phyloP scores from a whole-genome alignment of 805 yeast species.

The Metschnikowia peoriensis region DNA sequence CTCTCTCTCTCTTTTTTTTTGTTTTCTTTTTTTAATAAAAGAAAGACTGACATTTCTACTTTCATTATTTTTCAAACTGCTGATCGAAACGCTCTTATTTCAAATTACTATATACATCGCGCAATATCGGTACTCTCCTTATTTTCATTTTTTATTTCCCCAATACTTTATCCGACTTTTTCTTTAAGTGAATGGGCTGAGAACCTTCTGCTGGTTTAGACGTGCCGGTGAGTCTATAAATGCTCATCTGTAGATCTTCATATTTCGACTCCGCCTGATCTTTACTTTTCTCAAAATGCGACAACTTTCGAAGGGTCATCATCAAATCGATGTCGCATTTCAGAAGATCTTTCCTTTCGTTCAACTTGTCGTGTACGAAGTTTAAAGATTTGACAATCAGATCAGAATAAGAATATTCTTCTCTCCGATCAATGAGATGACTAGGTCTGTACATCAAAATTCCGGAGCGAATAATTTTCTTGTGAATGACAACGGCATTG shows the following conservation, averaged over 20 bases:
- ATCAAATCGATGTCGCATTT: constrained; percentile 20
- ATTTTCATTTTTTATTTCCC: no score
- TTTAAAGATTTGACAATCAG: constrained; percentile 23
- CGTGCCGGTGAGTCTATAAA: constrained; percentile 3
- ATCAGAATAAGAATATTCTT: constrained; percentile 17
- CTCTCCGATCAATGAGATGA: constrained; percentile 19
- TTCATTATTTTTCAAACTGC: not conserved
- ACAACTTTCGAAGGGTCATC: constrained; percentile 19
- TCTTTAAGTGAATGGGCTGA: no score
- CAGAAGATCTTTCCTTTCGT: constrained; percentile 15
- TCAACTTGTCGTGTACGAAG: constrained; percentile 23
- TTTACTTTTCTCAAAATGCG: constrained; percentile 7
- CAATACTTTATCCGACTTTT: no score
- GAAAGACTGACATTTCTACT: no score
- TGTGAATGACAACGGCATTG: constrained; percentile 23
- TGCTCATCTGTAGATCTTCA: constrained; percentile 6
- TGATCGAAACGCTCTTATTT: not conserved
- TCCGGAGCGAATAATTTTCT: constrained; percentile 27
- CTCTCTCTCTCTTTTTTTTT: no score
- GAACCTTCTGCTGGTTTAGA: not conserved
- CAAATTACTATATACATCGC: not conserved
- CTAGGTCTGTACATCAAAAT: constrained; percentile 30
- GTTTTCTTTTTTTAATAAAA: no score
- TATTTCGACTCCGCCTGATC: not conserved
- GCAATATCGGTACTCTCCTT: not conserved